phyloP scores from a whole-genome alignment of 2,329 filamentous ascomycete genomes.

The Ophiostoma piceae region DNA sequence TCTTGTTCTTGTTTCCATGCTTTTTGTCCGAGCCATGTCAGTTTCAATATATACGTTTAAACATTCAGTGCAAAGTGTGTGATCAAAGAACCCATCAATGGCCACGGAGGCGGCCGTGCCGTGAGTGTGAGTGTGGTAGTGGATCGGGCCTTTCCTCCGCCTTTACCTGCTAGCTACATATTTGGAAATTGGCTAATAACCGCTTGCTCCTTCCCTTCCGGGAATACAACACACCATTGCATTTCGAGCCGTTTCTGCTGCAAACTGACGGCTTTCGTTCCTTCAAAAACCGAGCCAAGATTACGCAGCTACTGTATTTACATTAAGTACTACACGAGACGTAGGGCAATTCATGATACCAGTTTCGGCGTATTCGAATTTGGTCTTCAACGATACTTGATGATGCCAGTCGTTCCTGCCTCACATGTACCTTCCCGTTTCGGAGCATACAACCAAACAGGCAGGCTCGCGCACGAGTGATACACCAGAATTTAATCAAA shows the following conservation, averaged over 20 bases:
- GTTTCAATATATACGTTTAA: not conserved
- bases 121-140: not conserved
- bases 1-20: not conserved
- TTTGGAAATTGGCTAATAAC: not conserved
- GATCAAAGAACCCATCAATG: not conserved
- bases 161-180: not conserved
- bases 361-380: no score
- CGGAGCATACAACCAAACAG: no score
- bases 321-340: not conserved
- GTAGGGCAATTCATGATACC: not conserved
- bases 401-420: not conserved
- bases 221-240: constrained; percentile 13
- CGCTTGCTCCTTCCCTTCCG: constrained; percentile 13
- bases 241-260: not conserved
- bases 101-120: constrained; percentile 13
- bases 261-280: not conserved
- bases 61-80: not conserved
- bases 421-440: not conserved
- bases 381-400: no score
- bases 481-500: no score
- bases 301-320: no score
- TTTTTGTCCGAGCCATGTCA: not conserved
- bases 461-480: no score
- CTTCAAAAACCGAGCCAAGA: no score
- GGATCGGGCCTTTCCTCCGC: constrained; percentile 14